phyloP scores from a whole-genome alignment of 1,284 basidiomycete genomes.

The Filobasidium uniguttulatum region DNA sequence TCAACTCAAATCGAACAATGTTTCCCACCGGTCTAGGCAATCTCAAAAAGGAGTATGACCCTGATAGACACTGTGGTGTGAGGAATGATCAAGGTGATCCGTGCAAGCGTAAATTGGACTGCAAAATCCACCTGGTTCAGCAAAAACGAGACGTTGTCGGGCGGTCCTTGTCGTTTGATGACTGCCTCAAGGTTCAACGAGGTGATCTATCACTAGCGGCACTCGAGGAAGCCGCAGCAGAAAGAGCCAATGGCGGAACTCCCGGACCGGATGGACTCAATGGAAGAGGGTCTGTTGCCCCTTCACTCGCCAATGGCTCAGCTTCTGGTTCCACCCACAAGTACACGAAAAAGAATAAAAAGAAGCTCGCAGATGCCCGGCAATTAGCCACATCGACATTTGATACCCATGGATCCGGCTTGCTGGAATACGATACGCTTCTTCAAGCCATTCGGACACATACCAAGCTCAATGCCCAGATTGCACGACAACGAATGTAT shows the following conservation, averaged over 20 bases:
- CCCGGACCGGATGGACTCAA: too few species aligned
- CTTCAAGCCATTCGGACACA: neutral
- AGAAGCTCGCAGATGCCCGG: neutral
- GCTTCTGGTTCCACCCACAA: too few species aligned
- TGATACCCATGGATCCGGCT: neutral
- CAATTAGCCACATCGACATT: neutral
- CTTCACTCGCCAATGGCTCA: too few species aligned
- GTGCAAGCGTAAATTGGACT: constrained; percentile 14
- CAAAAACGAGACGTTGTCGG: constrained; percentile 13
- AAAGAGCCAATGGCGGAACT: too few species aligned
- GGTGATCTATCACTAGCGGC: neutral
- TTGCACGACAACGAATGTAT: neutral
- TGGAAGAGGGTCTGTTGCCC: too few species aligned
- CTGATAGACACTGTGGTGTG: constrained; percentile 15
- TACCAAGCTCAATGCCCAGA: neutral
- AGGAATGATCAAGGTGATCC: constrained; percentile 2
- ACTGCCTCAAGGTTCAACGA: constrained; percentile 8
- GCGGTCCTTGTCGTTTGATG: constrained; percentile 13
- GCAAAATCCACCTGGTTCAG: constrained; percentile 13
- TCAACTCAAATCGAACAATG: neutral
- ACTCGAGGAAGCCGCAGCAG: neutral
- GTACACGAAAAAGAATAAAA: neutral
- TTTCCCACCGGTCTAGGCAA: neutral
- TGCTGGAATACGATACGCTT: neutral
- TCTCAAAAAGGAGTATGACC: constrained; percentile 11